Base-by-base conservation (phyloP, 768 basidiomycete genomes). In the Pleurotus platypus region DNA sequence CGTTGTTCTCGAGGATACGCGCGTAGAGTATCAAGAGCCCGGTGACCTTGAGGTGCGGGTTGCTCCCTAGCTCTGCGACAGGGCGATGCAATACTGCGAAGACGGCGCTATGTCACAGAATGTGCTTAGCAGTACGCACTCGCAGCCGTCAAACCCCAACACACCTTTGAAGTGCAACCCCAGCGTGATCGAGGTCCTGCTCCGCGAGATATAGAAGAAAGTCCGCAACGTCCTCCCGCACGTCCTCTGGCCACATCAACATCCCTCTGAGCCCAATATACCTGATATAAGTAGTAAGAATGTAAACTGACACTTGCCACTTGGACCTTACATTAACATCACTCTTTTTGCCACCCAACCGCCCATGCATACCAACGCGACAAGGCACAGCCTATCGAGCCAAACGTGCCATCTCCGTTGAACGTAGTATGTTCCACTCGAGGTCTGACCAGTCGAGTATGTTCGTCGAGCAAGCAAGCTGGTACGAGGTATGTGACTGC, bases 21-120 rank as follows among this genome's bases (percentile, higher is more conserved):
- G 81, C 84, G 47, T 89, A 73, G 2, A 78, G 70, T 18, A 86
- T 78, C 1, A 81, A 86, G 12, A 90, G 80, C 2, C 88, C 89
- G 0, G 86, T 82, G 0, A 81, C 71, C 66, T 89, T 90, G 57
- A 89, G 77, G 55, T 85, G 78, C 0, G 87, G 83, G 16, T 80
- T 72, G 2, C 75, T 57, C 7, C 67, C 69, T 58, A 79, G 73
- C n/a, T 61, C 57, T 4, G 72, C 69, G 22, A 72, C 55, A 4
- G 73, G 78, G 2, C n/a, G n/a, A 22, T 18, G 12, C 5, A n/a
- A 22, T 3, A 45, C 7, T 2, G n/a, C 20, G 42, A 45, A 45
- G 42, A 45, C 16, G 42, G 42, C 42, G 5, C 42, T 45, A 15
- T 0, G 20, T 45, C 30, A 35, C 1, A 35, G 5, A 16, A n/a